A percentile compares a stretch with the other conserved stretches of the same genome.
Evolutionary conservation across 495 filamentous ascomycete genomes (phyloP).

Genomic region (Penicillium roqueforti): DNA sequence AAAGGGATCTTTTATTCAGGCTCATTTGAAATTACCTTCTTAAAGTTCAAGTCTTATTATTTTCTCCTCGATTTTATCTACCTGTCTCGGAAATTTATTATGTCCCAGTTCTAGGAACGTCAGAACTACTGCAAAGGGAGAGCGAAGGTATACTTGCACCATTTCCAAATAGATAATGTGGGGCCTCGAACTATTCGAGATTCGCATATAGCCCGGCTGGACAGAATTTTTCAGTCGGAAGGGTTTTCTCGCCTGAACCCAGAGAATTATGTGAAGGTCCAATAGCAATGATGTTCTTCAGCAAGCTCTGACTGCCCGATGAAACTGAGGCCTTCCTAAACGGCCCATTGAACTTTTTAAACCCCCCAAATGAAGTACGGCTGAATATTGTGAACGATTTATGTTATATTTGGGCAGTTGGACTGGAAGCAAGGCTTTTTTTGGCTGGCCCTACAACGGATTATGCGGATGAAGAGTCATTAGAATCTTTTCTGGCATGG

Average conservation of each 20-base stretch:
- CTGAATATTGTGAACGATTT: no score
- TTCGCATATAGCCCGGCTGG: background rate
- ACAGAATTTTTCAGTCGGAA: constrained; percentile 5
- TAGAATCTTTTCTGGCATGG: no score
- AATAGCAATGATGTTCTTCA: background rate
- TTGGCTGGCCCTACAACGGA: no score
- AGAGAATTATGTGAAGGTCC: constrained; percentile 7
- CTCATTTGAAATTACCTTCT: background rate
- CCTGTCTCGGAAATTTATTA: background rate
- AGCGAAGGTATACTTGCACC: background rate
- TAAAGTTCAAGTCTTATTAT: background rate
- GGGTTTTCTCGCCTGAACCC: constrained; percentile 2
- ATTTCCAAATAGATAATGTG: background rate
- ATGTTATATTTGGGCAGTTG: no score
- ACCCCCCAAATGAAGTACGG: background rate
- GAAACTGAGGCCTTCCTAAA: constrained; percentile 1
- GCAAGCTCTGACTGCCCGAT: background rate
- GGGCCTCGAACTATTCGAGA: background rate
- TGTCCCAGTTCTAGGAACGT: background rate
- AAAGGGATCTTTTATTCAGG: background rate
- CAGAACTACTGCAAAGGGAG: background rate
- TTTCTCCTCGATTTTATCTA: background rate
- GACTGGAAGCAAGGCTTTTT: no score
- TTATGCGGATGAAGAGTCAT: no score
- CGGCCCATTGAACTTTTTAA: constrained; percentile 1